Conservation (phyloP, 208 protist species). For the Acanthamoeba lenticulata region DNA sequence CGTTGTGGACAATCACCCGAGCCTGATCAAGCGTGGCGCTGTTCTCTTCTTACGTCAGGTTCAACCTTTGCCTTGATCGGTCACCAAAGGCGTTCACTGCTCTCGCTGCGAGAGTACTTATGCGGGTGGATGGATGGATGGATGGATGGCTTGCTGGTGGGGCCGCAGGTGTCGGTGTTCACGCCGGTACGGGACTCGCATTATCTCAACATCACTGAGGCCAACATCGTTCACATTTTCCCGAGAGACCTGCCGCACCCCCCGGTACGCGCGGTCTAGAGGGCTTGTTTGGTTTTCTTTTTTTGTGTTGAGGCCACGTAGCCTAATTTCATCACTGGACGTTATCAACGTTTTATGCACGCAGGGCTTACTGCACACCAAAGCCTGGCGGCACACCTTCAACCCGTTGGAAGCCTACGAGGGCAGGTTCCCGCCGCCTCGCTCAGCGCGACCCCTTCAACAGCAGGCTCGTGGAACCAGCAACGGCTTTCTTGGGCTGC, state of each 20-base stretch:
- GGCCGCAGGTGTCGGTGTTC: constrained; percentile 52
- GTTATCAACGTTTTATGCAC: neutral
- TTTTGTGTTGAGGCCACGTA: too few species aligned
- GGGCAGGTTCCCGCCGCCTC: neutral
- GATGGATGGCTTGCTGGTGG: neutral
- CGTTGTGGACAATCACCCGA: neutral
- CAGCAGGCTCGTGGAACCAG: neutral
- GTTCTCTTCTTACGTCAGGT: constrained; percentile 54
- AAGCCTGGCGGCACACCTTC: constrained; percentile 1
- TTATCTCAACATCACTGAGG: constrained; percentile 58
- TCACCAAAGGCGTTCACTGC: neutral
- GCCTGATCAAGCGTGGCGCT: constrained; percentile 46
- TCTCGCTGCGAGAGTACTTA: neutral
- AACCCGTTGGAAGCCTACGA: constrained; percentile 6
- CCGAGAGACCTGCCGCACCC: neutral
- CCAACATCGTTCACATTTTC: constrained; percentile 43
- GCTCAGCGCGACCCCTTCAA: too few species aligned
- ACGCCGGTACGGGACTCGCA: neutral
- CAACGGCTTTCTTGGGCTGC: neutral
- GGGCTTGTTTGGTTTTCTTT: neutral
- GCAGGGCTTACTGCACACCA: neutral
- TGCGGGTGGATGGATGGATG: neutral
- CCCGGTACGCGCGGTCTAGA: neutral
- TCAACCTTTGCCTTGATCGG: neutral
- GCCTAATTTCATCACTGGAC: too few species aligned